phyloP scores from a whole-genome alignment of 371 early-diverging fungal species.

The Mortierella sp. region DNA sequence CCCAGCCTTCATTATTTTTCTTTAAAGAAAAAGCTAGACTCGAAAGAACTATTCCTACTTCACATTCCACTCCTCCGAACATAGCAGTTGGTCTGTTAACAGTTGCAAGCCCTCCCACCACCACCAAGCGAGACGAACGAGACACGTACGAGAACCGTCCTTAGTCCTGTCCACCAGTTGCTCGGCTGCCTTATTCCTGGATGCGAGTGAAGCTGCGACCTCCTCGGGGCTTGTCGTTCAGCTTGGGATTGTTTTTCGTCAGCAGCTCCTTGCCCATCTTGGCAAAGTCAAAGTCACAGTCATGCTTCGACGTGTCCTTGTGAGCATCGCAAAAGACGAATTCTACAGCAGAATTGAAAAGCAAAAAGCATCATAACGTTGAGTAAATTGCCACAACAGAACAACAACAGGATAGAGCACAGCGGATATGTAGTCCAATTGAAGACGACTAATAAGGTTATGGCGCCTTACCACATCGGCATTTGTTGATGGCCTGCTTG shows the following conservation, averaged over 20 bases:
- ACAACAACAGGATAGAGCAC: background rate
- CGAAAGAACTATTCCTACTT: background rate
- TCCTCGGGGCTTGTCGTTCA: constrained; percentile 81
- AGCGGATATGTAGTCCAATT: no score
- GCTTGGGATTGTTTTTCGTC: constrained; percentile 83
- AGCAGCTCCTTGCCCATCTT: constrained; percentile 76
- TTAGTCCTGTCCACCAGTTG: background rate
- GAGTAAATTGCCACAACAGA: background rate
- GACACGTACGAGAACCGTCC: background rate
- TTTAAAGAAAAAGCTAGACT: background rate
- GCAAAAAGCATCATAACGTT: background rate
- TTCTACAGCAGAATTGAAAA: constrained; percentile 57
- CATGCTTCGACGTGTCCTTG: constrained; percentile 81
- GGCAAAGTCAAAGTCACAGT: constrained; percentile 84
- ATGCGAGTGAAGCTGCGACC: constrained; percentile 85
- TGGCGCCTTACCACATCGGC: constrained; percentile 72
- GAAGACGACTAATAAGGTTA: background rate
- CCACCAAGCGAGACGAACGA: background rate
- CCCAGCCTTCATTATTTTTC: background rate
- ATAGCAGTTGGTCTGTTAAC: background rate
- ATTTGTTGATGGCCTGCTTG: constrained; percentile 87
- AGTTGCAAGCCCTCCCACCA: background rate
- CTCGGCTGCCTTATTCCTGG: constrained; percentile 49
- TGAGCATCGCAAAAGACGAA: constrained; percentile 87
- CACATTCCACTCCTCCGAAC: background rate